Base-by-base conservation (phyloP, 2,329 filamentous ascomycete species). In the Colletotrichum tabaci region DNA sequence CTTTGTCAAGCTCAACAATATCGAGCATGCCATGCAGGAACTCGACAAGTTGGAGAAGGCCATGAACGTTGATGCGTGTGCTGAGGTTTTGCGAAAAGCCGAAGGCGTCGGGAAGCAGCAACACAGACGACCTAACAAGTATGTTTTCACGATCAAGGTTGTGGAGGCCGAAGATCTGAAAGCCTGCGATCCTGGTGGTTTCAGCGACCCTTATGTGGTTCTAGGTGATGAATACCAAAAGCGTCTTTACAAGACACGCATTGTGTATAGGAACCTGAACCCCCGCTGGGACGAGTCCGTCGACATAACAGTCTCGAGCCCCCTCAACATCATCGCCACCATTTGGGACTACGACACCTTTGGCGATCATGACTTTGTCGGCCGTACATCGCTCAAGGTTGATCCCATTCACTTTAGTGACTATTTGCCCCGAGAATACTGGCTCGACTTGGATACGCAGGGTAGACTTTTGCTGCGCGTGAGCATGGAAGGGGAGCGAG, bases 281-380 rank as follows among this genome's bases (percentile, higher is more conserved):
- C 96, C 96, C 38, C 92, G 96, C 23, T 99, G 96, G 96, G 96
- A 99, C 77, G 96, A 98, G 84, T 94, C 95, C 1, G 93, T 98
- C 60, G 96, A 99, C 79, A 97, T 99, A 74, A 96, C 95, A 23
- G 97, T 97, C 0, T 92, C 93, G 74, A 94, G 95, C 0, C 91
- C 96, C 13, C 88, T 99, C 69, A 98, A 98, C 77, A 91, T 99
- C 75, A 97, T 98, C 78, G 95, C 96, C 42, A 99, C 96, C 0
- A 93, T 98, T 52, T 99, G 96, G 96, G 96, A 99, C 82, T 97
- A 96, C 87, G 96, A 99, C 83, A 95, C 94, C 16, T 92, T 99
- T 77, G 96, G 96, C 65, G 96, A 98, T 79, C 96, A 99, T 79
- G 96, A 99, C 79, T 98, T 97, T 80, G 94, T 98, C 46, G 96